Evolutionary conservation across 2,329 filamentous ascomycete genomes (phyloP).

Genomic region (Waltergamsia citrina): DNA sequence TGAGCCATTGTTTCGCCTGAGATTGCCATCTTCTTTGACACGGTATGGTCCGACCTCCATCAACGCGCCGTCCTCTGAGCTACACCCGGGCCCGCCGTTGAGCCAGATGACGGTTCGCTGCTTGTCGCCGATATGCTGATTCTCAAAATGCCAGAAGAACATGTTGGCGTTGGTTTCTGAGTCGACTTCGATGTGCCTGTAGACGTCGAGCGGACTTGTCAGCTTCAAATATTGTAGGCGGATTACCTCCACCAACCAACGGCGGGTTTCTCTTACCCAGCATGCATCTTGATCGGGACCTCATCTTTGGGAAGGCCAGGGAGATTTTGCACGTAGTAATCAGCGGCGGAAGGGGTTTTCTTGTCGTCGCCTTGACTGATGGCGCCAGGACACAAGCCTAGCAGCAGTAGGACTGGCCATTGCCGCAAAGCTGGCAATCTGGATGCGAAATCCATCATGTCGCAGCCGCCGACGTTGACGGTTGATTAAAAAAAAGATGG

Average conservation of each 20-base stretch:
- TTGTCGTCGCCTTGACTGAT: constrained; percentile 17
- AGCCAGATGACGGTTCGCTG: constrained; percentile 93
- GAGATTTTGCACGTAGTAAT: constrained; percentile 82
- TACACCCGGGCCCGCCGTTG: constrained; percentile 94
- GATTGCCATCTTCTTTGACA: constrained; percentile 60
- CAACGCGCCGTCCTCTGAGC: constrained; percentile 90
- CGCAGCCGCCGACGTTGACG: not conserved
- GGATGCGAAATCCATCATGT: not conserved
- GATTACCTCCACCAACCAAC: no score
- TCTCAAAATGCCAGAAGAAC: constrained; percentile 98
- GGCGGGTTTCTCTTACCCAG: constrained; percentile 66
- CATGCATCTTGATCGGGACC: constrained; percentile 90
- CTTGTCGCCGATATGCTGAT: constrained; percentile 85
- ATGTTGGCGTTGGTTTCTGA: constrained; percentile 82
- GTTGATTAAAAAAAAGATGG: not conserved
- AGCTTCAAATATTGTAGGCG: no score
- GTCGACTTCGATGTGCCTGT: constrained; percentile 83
- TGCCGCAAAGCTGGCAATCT: constrained; percentile 10
- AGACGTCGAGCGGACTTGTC: constrained; percentile 10
- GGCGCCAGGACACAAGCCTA: constrained; percentile 32
- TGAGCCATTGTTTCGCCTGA: constrained; percentile 82
- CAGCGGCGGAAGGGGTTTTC: constrained; percentile 46
- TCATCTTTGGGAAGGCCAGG: constrained; percentile 69
- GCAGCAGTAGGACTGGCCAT: constrained; percentile 20
- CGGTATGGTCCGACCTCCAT: constrained; percentile 96